Evolutionary conservation across 2,329 filamentous ascomycete genomes (phyloP).

Genomic region (Xylariales sp.): DNA sequence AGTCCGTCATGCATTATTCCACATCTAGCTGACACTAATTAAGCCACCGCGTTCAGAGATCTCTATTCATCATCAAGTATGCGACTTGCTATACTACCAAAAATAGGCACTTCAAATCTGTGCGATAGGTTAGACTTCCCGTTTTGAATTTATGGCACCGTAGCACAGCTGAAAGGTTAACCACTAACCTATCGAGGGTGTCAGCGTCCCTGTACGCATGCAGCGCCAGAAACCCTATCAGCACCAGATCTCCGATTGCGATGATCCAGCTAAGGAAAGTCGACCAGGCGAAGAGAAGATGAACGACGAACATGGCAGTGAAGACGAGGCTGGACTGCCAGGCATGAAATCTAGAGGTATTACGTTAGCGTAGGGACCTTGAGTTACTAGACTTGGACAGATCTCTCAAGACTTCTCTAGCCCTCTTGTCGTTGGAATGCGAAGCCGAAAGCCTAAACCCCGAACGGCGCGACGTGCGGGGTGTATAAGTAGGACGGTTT

Average conservation of each 20-base stretch:
- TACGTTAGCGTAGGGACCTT: conserved; percentile 38
- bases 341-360: conserved; percentile 80
- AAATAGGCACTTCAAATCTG: conserved; percentile 87
- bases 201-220: conserved; percentile 87
- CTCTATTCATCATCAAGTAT: conserved; percentile 81
- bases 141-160: conserved; percentile 57
- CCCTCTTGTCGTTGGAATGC: not conserved
- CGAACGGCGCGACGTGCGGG: not conserved
- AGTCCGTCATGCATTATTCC: not conserved
- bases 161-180: not conserved
- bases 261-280: conserved; percentile 85
- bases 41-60: not conserved
- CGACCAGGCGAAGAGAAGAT: conserved; percentile 89
- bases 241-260: conserved; percentile 76
- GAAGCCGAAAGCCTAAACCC: not conserved
- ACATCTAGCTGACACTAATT: not conserved
- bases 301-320: conserved; percentile 77
- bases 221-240: conserved; percentile 81
- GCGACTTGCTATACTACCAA: conserved; percentile 85
- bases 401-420: not conserved
- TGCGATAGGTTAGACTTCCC: conserved; percentile 39
- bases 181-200: conserved; percentile 67
- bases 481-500: not conserved
- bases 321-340: conserved; percentile 94
- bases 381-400: not conserved